These are phyloP conservation scores for Didymosphaeria variabile DNA, from an alignment of 2,329 filamentous ascomycete genomes.

Conservation along the genomic window DNA sequence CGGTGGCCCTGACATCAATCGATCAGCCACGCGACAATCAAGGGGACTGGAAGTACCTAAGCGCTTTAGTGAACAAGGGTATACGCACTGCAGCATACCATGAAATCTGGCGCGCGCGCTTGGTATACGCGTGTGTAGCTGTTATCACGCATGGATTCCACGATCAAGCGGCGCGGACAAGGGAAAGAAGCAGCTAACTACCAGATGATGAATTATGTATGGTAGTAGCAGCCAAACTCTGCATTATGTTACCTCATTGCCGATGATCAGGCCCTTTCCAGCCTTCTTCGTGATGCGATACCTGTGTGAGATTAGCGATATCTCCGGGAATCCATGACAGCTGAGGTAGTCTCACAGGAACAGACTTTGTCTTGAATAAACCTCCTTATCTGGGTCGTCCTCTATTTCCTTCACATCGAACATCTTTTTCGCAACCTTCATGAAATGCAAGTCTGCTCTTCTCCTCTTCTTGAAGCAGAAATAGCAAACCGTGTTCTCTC, in stretches of 20 bases:
- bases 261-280: background rate
- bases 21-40: background rate
- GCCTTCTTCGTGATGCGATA: constrained; percentile 4
- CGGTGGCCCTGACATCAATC: background rate
- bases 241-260: background rate
- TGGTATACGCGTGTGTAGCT: background rate
- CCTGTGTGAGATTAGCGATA: background rate
- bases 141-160: background rate
- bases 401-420: constrained; percentile 58
- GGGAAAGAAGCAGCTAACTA: background rate
- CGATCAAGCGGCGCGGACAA: too few relatives aligned
- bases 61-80: background rate
- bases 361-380: constrained; percentile 59
- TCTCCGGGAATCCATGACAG: background rate
- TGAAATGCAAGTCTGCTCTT: constrained; percentile 68
- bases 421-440: constrained; percentile 60
- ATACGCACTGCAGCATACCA: background rate
- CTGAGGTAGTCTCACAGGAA: constrained; percentile 54
- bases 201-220: background rate
- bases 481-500: constrained; percentile 71
- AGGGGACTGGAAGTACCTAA: background rate
- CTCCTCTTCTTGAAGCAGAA: constrained; percentile 97
- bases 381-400: constrained; percentile 59
- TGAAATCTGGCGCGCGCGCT: background rate
- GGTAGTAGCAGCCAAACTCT: too few relatives aligned